Evolutionary conservation across 306 rosid genomes (phyloP).

Genomic region (Corylus americana): DNA sequence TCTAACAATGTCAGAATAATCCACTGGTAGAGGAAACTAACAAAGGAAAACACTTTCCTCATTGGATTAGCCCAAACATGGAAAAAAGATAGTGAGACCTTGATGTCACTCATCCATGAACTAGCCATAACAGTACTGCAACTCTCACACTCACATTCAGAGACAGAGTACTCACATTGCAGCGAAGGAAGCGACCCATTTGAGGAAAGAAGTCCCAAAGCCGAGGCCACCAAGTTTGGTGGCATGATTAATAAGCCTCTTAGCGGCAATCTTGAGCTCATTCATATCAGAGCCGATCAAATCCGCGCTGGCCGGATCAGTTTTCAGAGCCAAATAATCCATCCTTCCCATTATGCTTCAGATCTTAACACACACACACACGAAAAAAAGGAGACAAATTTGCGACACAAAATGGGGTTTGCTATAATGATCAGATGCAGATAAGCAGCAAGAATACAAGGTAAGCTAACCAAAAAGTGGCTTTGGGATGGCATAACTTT

Average conservation of each 20-base stretch:
- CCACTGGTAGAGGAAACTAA: background rate
- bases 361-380: background rate
- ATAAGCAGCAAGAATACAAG: background rate
- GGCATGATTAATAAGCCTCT: slow-evolving; percentile 46
- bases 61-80: background rate
- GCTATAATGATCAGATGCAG: background rate
- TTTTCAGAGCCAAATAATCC: slow-evolving; percentile 42
- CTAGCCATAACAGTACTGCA: background rate
- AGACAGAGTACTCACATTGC: slow-evolving; percentile 47
- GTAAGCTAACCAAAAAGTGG: background rate
- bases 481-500: background rate
- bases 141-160: background rate
- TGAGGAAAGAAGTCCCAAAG: slow-evolving; percentile 49
- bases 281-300: slow-evolving; percentile 43
- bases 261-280: slow-evolving; percentile 49
- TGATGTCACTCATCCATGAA: background rate
- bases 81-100: background rate
- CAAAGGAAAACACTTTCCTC: background rate
- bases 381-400: background rate
- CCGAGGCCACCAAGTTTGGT: slow-evolving; percentile 48
- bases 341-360: slow-evolving; percentile 46
- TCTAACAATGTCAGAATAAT: background rate
- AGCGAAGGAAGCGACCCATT: slow-evolving; percentile 61
- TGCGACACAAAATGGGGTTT: background rate
- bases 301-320: slow-evolving; percentile 37